phyloP scores from a whole-genome alignment of 2,329 filamentous ascomycete species.

The Mycogone perniciosa region DNA sequence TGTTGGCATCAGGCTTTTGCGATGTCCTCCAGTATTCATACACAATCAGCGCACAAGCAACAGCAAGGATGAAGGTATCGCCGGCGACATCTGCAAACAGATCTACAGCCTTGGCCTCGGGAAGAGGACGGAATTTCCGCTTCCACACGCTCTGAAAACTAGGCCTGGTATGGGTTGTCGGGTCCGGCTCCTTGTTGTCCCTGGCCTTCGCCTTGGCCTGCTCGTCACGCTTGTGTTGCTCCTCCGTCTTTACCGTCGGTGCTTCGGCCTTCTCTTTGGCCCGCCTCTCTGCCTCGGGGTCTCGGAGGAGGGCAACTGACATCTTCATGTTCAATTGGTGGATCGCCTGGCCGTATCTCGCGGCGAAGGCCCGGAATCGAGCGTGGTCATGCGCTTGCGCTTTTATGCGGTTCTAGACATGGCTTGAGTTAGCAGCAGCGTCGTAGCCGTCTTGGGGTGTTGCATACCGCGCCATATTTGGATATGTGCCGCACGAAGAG shows the following conservation, averaged over 20 bases:
- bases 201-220: slow-evolving; percentile 37
- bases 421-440: slow-evolving; percentile 13
- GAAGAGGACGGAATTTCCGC: slow-evolving; percentile 56
- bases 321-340: slow-evolving; percentile 63
- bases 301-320: slow-evolving; percentile 52
- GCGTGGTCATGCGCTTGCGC: slow-evolving; percentile 59
- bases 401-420: slow-evolving; percentile 56
- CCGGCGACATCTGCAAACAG: slow-evolving; percentile 61
- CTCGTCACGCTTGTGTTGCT: slow-evolving; percentile 51
- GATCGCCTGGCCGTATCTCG: slow-evolving; percentile 55
- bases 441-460: not conserved
- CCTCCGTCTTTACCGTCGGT: slow-evolving; percentile 59
- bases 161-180: slow-evolving; percentile 3
- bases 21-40: slow-evolving; percentile 56
- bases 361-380: slow-evolving; percentile 54
- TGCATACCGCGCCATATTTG: slow-evolving; percentile 61
- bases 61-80: slow-evolving; percentile 55
- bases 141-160: slow-evolving; percentile 50
- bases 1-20: slow-evolving; percentile 54
- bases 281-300: slow-evolving; percentile 49
- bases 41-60: slow-evolving; percentile 51
- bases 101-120: slow-evolving; percentile 59
- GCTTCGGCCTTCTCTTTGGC: slow-evolving; percentile 58
- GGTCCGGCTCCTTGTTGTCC: slow-evolving; percentile 17
- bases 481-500: slow-evolving; percentile 60